Conservation (phyloP, 768 basidiomycete species). For the Lactifluus subvellereus region DNA sequence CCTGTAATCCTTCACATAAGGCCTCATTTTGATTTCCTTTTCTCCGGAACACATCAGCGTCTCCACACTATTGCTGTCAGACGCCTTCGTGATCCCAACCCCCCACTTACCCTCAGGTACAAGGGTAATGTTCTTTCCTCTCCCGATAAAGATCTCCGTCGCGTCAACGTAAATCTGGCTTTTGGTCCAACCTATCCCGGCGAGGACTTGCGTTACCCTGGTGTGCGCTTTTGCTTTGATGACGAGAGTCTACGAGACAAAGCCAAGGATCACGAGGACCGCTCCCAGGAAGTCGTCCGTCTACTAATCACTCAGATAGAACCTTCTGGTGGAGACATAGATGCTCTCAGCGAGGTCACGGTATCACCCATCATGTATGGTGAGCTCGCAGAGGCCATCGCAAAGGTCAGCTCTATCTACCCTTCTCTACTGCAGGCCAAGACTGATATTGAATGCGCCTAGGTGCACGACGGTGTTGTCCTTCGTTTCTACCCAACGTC, state of each 20-base stretch:
- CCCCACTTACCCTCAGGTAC: constrained; percentile 63
- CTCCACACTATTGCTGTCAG: constrained; percentile 73
- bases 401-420: constrained; percentile 44
- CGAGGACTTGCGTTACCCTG: constrained; percentile 75
- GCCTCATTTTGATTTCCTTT: constrained; percentile 80
- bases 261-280: constrained; percentile 47
- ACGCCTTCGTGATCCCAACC: constrained; percentile 59
- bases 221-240: constrained; percentile 79
- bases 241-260: constrained; percentile 56
- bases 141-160: constrained; percentile 51
- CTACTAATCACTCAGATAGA: constrained; percentile 69
- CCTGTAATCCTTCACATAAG: constrained; percentile 74
- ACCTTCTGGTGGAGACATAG: constrained; percentile 46
- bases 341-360: constrained; percentile 67
- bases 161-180: constrained; percentile 59
- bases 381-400: constrained; percentile 60
- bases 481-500: constrained; percentile 60
- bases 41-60: constrained; percentile 72
- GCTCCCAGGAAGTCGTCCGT: constrained; percentile 70
- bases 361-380: constrained; percentile 66
- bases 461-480: constrained; percentile 72
- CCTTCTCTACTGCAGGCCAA: not conserved
- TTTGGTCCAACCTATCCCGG: constrained; percentile 83
- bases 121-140: constrained; percentile 60
- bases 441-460: constrained; percentile 1